Conservation (phyloP, 805 yeast species). For the Myxozyma neotropica region DNA sequence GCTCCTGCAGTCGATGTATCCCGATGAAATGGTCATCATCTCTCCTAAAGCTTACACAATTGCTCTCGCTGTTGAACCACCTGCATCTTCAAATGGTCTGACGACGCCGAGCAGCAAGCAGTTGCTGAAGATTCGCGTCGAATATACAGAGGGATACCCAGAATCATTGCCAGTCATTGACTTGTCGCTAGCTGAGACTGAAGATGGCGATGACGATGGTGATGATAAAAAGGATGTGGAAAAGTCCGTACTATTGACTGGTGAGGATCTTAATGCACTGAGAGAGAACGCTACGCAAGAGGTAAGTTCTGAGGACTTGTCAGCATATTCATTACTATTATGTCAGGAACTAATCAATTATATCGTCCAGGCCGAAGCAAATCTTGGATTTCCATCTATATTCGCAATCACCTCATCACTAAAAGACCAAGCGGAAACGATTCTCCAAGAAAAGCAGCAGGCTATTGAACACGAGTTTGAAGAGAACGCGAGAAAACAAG, state of each 20-base stretch:
- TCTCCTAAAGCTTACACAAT: conserved; percentile 58
- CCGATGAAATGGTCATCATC: conserved; percentile 71
- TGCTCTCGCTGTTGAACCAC: conserved; percentile 66
- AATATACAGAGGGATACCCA: conserved; percentile 79
- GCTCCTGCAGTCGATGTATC: conserved; percentile 86
- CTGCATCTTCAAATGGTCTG: conserved; percentile 41
- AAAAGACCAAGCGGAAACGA: conserved; percentile 77
- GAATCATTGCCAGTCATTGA: conserved; percentile 69
- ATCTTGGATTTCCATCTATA: conserved; percentile 88
- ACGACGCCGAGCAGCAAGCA: conserved; percentile 45
- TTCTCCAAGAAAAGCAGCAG: conserved; percentile 62
- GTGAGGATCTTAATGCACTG: conserved; percentile 38
- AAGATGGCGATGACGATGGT: conserved; percentile 42
- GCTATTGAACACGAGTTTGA: conserved; percentile 61
- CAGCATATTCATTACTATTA: neutral
- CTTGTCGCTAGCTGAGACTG: conserved; percentile 42
- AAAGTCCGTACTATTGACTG: conserved; percentile 42
- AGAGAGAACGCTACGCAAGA: conserved; percentile 36
- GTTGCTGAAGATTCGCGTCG: conserved; percentile 56
- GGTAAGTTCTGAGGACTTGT: conserved; percentile 1
- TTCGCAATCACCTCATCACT: conserved; percentile 75
- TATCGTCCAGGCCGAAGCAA: conserved; percentile 57
- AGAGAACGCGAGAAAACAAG: conserved; percentile 60
- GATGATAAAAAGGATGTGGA: conserved; percentile 55
- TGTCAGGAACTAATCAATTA: neutral